These are phyloP conservation scores for Entomortierella beljakovae DNA, from an alignment of 192 early-diverging fungal species.

Conservation along the genomic window DNA sequence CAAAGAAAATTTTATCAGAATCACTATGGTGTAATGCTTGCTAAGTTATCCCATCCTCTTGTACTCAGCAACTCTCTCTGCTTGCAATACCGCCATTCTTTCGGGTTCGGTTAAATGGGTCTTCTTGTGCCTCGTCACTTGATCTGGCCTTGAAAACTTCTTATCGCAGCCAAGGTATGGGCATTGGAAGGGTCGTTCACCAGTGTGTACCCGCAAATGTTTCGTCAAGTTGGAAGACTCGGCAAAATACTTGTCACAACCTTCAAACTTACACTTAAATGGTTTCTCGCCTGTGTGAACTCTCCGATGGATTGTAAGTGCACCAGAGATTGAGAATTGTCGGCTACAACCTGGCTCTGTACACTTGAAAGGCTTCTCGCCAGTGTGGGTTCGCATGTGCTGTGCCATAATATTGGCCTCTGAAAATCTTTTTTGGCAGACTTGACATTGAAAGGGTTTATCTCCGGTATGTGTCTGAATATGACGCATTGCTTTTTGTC, in stretches of 20 bases:
- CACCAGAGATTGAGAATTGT: slow-evolving; percentile 73
- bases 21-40: not conserved
- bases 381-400: slow-evolving; percentile 81
- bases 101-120: slow-evolving; percentile 16
- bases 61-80: not conserved
- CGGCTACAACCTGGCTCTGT: slow-evolving; percentile 68
- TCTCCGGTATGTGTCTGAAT: slow-evolving; percentile 86
- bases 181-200: slow-evolving; percentile 76
- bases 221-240: slow-evolving; percentile 67
- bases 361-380: slow-evolving; percentile 79
- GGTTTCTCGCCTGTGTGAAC: slow-evolving; percentile 72
- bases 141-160: slow-evolving; percentile 63
- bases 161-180: slow-evolving; percentile 55
- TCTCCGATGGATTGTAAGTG: slow-evolving; percentile 75
- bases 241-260: slow-evolving; percentile 64
- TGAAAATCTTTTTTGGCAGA: slow-evolving; percentile 83
- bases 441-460: slow-evolving; percentile 82
- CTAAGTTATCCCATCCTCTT: slow-evolving; percentile 3
- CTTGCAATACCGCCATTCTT: slow-evolving; percentile 8
- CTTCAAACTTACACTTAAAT: slow-evolving; percentile 60
- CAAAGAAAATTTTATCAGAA: no score
- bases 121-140: slow-evolving; percentile 52
- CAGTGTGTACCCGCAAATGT: slow-evolving; percentile 65
- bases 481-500: slow-evolving; percentile 77
- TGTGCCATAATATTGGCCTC: slow-evolving; percentile 82